Evolutionary conservation across 2,329 filamentous ascomycete species (phyloP), one percentile per base, ranked within the genome.

Genomic region (Claviceps quebecensis): DNA sequence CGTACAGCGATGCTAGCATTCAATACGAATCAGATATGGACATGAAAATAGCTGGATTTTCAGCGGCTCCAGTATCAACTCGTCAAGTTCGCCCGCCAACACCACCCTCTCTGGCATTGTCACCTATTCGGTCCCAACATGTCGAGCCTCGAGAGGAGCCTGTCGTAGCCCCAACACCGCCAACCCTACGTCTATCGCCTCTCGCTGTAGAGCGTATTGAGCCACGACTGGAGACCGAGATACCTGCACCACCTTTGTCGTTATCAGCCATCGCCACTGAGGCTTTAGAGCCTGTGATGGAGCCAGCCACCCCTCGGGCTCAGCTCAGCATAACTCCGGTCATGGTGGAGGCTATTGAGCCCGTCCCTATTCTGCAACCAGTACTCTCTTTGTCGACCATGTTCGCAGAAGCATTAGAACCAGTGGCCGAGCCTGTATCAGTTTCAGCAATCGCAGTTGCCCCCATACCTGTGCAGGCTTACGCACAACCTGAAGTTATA

Each of bases 21-120:
- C 75, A 79, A 55, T 68, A 73, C 55, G 74, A 77, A 43, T 61
- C 62, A 14, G 71, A 74, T 23, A 69, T 79, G 61, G 72, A 72
- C 17, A 69, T 73, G 52, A 76, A 73, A 57, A 65, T 81, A 47
- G 70, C 72, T 16, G 70, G 72, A 56, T 79, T 80, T 65, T 76
- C 77, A 2, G 68, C 73, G 13, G 77, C 77, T 4, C 76, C 76
- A 1, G 67, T 67, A 0, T 69, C 70, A n/a, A 59, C 67, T 3
- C 59, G 63, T 1, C 60, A 47, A n/a, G 38, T 59, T 5, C 60
- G 68, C 40, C 50, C 64, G 19, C 59, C 64, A 1, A 57, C 63
- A 9, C 59, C 61, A 1, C 66, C 69, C 4, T 58, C 63, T 0
- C 63, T 77, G 34, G 68, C 60, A 44, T 60, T 77, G 38, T 76